A percentile compares a stretch with the other conserved stretches of the same genome.
Conservation (phyloP, 129 eudicot genomes). For the Chrysanthemum makinoi region DNA sequence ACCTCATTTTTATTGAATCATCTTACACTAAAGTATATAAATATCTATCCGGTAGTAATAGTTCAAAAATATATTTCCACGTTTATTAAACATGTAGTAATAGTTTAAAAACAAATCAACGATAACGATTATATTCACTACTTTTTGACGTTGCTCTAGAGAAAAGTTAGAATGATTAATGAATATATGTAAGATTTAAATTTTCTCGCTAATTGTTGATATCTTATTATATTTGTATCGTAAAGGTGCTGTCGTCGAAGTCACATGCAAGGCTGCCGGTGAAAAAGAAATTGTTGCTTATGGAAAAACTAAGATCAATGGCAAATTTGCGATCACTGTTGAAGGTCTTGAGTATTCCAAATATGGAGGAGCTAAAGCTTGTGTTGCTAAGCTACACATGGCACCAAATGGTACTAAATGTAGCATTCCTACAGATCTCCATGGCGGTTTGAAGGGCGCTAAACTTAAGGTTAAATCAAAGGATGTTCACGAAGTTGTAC, state of each 20-base stretch:
- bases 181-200: neutral
- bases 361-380: slow-evolving; percentile 65
- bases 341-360: slow-evolving; percentile 55
- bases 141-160: no score
- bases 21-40: no score
- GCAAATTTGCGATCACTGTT: slow-evolving; percentile 49
- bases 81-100: no score
- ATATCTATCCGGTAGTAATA: no score
- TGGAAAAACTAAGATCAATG: slow-evolving; percentile 61
- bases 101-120: no score
- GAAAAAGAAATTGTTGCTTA: slow-evolving; percentile 41
- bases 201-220: slow-evolving; percentile 4
- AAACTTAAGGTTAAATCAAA: slow-evolving; percentile 55
- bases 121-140: no score
- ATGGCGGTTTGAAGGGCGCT: slow-evolving; percentile 59
- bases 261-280: slow-evolving; percentile 47
- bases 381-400: slow-evolving; percentile 55
- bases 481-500: slow-evolving; percentile 44
- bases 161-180: no score
- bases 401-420: neutral
- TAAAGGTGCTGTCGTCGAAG: slow-evolving; percentile 54
- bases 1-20: no score
- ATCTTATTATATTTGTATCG: slow-evolving; percentile 5
- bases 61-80: no score
- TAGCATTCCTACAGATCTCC: slow-evolving; percentile 15